Evolutionary conservation across 495 filamentous ascomycete species (phyloP), one percentile per base, ranked within the genome.

Genomic region (Aspergillus campestris): DNA sequence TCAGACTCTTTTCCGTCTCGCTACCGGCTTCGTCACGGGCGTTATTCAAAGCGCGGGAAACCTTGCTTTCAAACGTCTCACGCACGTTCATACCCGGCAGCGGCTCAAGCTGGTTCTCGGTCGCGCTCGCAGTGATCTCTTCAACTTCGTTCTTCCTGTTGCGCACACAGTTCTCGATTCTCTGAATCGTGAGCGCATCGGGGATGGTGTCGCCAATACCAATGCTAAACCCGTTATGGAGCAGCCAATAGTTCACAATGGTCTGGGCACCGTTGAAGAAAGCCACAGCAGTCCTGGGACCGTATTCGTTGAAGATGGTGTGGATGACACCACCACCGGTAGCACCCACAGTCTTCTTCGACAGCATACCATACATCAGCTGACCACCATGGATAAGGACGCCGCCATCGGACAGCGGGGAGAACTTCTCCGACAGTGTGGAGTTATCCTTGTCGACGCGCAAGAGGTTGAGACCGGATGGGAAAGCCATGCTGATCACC

Each of bases 141-240:
- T 76, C 74, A 34, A 97, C 89, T 49, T 92, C 82, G 7, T 70
- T 68, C 70, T 99, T 99, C 51, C 91, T 79, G 9, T 71, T 66
- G 10, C 80, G 72, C 41, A 99, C 87, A 34, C 84, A 82, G 2
- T 78, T 74, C 51, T 92, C 79, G 39, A 99, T 89, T 56, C 81
- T 78, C n/a, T 78, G 68, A 45, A 94, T 91, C 11, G 91, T 96
- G 1, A 62, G 62, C 34, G 74, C 72, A 58, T 97, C 91, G 5
- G 92, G 92, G 62, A 99, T 91, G 1, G 94, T 97, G 61, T 99
- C 92, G 65, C 92, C 92, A 50, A 99, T 97, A 66, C 92, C 92
- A 50, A 99, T 96, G 66, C 88, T 95, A 69, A 94, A 92, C 36
- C 92, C 92, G 58, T 96, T 84, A 65, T 99, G 94, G n/a, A 97